Evolutionary conservation across 2,329 filamentous ascomycete genomes (phyloP).

Genomic region (Pestalotiopsis sp.): DNA sequence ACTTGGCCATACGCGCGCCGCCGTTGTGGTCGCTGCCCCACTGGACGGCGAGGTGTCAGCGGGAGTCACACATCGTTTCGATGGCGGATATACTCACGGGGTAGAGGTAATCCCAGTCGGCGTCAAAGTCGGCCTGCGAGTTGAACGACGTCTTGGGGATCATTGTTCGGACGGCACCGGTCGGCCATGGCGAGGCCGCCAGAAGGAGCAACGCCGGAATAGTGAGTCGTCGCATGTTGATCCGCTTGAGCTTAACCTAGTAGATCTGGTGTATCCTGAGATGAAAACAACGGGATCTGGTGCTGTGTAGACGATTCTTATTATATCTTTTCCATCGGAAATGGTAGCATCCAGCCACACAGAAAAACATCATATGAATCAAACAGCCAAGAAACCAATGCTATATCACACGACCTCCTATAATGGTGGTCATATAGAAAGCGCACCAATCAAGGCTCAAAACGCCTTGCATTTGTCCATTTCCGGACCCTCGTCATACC

Average conservation of each 20-base stretch:
- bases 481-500: background rate
- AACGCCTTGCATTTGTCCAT: background rate
- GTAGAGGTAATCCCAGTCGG: conserved; percentile 39
- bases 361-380: background rate
- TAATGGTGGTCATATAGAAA: background rate
- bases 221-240: background rate
- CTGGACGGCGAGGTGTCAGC: conserved; percentile 19
- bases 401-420: background rate
- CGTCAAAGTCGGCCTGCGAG: conserved; percentile 35
- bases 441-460: background rate
- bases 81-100: background rate
- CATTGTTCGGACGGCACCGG: conserved; percentile 34
- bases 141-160: conserved; percentile 42
- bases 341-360: too few relatives aligned
- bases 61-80: background rate
- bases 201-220: background rate
- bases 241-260: background rate
- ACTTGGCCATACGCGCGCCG: conserved; percentile 54
- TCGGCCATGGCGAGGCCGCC: conserved; percentile 20
- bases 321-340: too few relatives aligned
- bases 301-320: too few relatives aligned
- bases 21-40: conserved; percentile 63
- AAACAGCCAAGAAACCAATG: background rate
- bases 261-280: background rate
- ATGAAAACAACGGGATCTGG: too few relatives aligned